Conservation (phyloP, 371 early-diverging fungal species). For the Cokeromyces recurvatus region DNA sequence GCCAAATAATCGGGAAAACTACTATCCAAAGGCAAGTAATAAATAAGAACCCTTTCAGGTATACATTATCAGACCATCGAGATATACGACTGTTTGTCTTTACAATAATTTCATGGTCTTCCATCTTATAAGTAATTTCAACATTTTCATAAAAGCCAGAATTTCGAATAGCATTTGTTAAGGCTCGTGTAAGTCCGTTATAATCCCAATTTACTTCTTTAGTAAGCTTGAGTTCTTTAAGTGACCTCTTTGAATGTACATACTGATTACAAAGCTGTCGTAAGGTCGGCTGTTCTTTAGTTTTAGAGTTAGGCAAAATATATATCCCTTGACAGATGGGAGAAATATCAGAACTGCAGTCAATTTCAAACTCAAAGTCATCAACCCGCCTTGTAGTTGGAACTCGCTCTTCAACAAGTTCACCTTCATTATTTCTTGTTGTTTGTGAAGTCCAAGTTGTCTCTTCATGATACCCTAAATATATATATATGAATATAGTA, state of each 20-base stretch:
- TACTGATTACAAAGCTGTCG: conserved; percentile 40
- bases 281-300: conserved; percentile 24
- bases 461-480: conserved; percentile 41
- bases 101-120: conserved; percentile 32
- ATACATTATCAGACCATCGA: conserved; percentile 19
- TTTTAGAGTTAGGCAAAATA: conserved; percentile 28
- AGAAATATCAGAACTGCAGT: conserved; percentile 24
- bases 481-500: not conserved
- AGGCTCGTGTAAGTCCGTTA: conserved; percentile 26
- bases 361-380: conserved; percentile 33
- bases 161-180: conserved; percentile 35
- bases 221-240: conserved; percentile 38
- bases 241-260: conserved; percentile 20
- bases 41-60: conserved; percentile 23
- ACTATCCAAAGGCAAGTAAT: conserved; percentile 40
- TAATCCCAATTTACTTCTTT: conserved; percentile 43
- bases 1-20: conserved; percentile 25
- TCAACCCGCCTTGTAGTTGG: conserved; percentile 23
- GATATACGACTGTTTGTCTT: conserved; percentile 26
- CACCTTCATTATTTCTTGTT: conserved; percentile 32
- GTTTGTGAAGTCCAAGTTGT: conserved; percentile 25
- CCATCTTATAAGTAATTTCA: conserved; percentile 27
- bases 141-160: conserved; percentile 31
- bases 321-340: conserved; percentile 24
- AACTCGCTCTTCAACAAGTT: conserved; percentile 17